phyloP scores from a whole-genome alignment of 2,329 filamentous ascomycete genomes.

The Clonostachys solani region DNA sequence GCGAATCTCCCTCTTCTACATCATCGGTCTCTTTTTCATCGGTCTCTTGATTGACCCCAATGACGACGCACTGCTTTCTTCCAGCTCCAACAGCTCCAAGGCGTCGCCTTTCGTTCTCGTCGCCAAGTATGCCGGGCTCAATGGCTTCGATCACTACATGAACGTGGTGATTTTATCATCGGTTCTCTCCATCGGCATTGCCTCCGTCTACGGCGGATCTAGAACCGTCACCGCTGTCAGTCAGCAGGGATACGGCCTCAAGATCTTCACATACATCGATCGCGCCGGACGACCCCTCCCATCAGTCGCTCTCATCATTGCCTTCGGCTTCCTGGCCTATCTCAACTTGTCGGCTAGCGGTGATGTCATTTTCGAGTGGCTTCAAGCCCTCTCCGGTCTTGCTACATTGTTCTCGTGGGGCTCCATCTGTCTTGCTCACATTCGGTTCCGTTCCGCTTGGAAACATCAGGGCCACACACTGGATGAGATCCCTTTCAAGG shows the following conservation, averaged over 20 bases:
- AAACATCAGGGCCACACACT: constrained; percentile 52
- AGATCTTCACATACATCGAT: constrained; percentile 53
- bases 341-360: constrained; percentile 38
- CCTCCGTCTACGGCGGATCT: constrained; percentile 54
- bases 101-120: constrained; percentile 55
- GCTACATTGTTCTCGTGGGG: constrained; percentile 66
- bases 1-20: constrained; percentile 52
- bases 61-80: constrained; percentile 41
- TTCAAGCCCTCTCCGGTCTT: constrained; percentile 62
- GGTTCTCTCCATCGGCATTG: constrained; percentile 55
- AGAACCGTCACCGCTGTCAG: constrained; percentile 55
- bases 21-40: constrained; percentile 48
- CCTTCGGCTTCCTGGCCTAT: constrained; percentile 47
- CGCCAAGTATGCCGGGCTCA: constrained; percentile 46
- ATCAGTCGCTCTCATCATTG: constrained; percentile 40
- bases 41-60: constrained; percentile 42
- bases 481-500: constrained; percentile 63
- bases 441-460: constrained; percentile 66
- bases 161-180: constrained; percentile 56
- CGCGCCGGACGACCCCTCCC: constrained; percentile 51
- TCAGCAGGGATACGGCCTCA: constrained; percentile 55
- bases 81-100: constrained; percentile 31
- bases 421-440: constrained; percentile 64
- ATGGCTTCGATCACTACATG: constrained; percentile 51
- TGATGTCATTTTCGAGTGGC: constrained; percentile 57